phyloP scores from a whole-genome alignment of 73 alveolate genomes.

The Tetrahymena thermophila region DNA sequence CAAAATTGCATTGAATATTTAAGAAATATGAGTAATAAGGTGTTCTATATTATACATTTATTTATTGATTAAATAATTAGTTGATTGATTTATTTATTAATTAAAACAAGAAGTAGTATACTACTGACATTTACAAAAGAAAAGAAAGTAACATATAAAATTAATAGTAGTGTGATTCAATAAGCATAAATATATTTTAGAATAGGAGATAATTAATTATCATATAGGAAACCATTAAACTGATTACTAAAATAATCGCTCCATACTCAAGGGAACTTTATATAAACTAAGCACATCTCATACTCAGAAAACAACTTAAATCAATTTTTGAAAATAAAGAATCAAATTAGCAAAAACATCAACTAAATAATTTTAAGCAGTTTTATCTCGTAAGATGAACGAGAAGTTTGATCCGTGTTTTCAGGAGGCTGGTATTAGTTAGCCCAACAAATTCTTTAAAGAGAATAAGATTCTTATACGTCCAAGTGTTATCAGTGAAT shows the following conservation, averaged over 20 bases:
- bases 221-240: neutral
- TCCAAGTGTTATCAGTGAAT: neutral
- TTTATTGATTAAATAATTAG: neutral
- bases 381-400: neutral
- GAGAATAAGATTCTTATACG: neutral
- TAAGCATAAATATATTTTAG: neutral
- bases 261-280: neutral
- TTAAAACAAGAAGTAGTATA: neutral
- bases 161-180: neutral
- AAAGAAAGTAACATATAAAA: neutral
- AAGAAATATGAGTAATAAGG: neutral
- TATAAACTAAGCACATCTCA: neutral
- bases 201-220: neutral
- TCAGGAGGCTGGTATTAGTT: neutral
- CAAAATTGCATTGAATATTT: neutral
- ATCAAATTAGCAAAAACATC: neutral
- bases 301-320: neutral
- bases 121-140: neutral
- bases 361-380: neutral
- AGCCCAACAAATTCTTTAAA: neutral
- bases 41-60: neutral
- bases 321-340: neutral
- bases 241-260: neutral
- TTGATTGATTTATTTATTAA: neutral
- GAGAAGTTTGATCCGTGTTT: neutral